Conservation (phyloP, 2,329 filamentous ascomycete genomes). For the Nemania abortiva region DNA sequence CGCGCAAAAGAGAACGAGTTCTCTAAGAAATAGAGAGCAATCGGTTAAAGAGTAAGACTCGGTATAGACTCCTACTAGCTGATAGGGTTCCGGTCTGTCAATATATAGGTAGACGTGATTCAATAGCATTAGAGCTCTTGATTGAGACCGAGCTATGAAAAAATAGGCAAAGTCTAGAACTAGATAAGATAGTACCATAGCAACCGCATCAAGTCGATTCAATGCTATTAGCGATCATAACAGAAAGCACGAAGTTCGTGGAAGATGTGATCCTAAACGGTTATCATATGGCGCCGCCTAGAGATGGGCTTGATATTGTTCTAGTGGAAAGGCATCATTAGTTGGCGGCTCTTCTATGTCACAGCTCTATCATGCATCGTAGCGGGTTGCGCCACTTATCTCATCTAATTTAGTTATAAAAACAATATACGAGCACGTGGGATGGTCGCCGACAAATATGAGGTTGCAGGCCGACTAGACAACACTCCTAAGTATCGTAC, state of each 20-base stretch:
- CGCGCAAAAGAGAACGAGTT: neutral
- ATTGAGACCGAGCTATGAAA: neutral
- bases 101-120: neutral
- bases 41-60: neutral
- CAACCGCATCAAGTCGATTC: neutral
- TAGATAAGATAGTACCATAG: neutral
- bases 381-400: neutral
- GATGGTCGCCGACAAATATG: neutral
- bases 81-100: neutral
- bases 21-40: neutral
- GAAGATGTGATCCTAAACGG: neutral
- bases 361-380: neutral
- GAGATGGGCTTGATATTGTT: neutral
- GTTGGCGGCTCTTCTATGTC: neutral
- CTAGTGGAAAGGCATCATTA: neutral
- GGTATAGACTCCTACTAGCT: neutral
- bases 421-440: neutral
- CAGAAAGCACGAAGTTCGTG: neutral
- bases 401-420: neutral
- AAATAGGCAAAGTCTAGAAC: too few species aligned
- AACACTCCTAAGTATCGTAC: neutral
- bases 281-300: neutral
- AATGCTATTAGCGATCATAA: neutral
- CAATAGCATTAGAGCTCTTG: neutral
- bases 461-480: neutral